phyloP scores from a whole-genome alignment of 495 filamentous ascomycete species.

The Penicillium flavigenum region DNA sequence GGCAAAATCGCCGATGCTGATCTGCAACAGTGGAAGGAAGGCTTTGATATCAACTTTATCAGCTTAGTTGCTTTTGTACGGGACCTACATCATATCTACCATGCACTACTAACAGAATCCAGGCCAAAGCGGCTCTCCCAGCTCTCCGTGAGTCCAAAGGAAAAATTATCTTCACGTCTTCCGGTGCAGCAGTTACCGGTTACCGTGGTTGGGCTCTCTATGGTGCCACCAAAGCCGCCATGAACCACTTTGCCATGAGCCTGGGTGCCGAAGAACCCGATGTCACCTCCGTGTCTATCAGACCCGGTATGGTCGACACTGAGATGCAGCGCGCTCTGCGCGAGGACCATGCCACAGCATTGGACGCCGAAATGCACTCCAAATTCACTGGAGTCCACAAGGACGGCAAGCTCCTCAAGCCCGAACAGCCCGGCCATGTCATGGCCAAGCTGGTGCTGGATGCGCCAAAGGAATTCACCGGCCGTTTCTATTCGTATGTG shows the following conservation, averaged over 20 bases:
- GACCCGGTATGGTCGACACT: slow-evolving; percentile 86
- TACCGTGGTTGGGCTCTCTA: slow-evolving; percentile 80
- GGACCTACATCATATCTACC: slow-evolving; percentile 7
- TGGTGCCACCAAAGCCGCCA: slow-evolving; percentile 80
- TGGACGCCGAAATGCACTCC: slow-evolving; percentile 65
- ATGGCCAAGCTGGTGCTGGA: slow-evolving; percentile 73
- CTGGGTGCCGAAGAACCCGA: slow-evolving; percentile 77
- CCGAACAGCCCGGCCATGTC: slow-evolving; percentile 81
- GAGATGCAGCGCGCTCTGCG: slow-evolving; percentile 88
- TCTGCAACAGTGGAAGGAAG: slow-evolving; percentile 68
- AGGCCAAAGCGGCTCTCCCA: slow-evolving; percentile 75
- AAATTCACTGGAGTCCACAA: slow-evolving; percentile 68
- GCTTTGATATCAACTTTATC: slow-evolving; percentile 83
- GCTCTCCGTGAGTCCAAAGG: slow-evolving; percentile 68
- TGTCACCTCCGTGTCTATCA: slow-evolving; percentile 66
- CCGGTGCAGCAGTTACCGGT: slow-evolving; percentile 65
- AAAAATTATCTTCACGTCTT: slow-evolving; percentile 70
- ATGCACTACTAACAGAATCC: slow-evolving; percentile 17
- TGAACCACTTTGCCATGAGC: slow-evolving; percentile 77
- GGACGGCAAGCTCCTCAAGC: slow-evolving; percentile 67
- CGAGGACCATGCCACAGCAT: slow-evolving; percentile 61
- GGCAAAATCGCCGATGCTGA: slow-evolving; percentile 63
- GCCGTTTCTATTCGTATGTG: slow-evolving; percentile 70
- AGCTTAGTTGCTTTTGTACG: slow-evolving; percentile 74
- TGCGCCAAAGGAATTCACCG: slow-evolving; percentile 65